Conservation (phyloP, 331 rosid species). For the Malus hybrid region DNA sequence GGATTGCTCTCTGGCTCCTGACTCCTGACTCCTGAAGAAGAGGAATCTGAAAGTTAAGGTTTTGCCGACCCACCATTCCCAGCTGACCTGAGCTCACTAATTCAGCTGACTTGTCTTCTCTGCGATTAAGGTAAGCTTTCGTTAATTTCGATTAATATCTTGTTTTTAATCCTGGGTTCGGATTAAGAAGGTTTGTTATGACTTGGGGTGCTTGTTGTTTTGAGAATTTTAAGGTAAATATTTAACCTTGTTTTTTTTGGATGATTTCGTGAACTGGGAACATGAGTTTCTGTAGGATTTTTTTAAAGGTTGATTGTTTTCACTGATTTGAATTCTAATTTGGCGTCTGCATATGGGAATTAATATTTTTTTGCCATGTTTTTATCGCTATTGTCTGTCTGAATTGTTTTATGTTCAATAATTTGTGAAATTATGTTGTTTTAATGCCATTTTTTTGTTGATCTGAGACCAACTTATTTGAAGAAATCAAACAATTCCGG, state of each 20-base stretch:
- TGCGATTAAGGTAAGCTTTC: conserved; percentile 1
- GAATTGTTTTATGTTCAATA: not conserved
- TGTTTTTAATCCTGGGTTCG: not conserved
- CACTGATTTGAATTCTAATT: conserved; percentile 2
- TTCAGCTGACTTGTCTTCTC: not conserved
- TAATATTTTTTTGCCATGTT: not conserved
- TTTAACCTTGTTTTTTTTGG: not conserved
- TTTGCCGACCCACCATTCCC: not conserved
- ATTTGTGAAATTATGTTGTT: not conserved
- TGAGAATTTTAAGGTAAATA: not conserved
- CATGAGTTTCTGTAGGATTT: conserved; percentile 10
- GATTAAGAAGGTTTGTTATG: not conserved
- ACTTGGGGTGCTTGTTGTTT: not conserved
- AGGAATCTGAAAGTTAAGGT: not conserved
- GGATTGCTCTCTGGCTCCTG: not conserved
- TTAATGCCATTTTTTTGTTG: not conserved
- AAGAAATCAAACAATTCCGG: not conserved
- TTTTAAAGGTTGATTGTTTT: not conserved
- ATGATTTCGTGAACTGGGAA: not conserved
- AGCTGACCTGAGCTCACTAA: not conserved
- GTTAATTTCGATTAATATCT: not conserved
- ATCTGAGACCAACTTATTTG: not conserved
- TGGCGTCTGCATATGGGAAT: conserved; percentile 11
- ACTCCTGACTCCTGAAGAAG: not conserved
- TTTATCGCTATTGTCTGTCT: not conserved